These are phyloP conservation scores for Saturnispora sekii DNA, from an alignment of 805 yeast species.

Conservation along the genomic window DNA sequence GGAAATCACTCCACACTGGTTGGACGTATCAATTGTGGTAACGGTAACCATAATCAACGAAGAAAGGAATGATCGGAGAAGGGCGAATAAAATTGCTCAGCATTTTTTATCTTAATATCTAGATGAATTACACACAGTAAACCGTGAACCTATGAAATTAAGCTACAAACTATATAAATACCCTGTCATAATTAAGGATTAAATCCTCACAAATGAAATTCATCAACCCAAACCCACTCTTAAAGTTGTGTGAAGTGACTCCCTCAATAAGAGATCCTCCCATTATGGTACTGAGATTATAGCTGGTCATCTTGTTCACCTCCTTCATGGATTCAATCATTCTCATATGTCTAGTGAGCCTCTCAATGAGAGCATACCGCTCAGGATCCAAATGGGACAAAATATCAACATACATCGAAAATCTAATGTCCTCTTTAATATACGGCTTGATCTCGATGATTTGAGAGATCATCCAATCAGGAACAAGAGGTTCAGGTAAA, in stretches of 20 bases:
- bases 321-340: conserved; percentile 58
- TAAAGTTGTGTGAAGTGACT: conserved; percentile 36
- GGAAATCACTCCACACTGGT: not conserved
- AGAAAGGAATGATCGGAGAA: not conserved
- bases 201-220: conserved; percentile 43
- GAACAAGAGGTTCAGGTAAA: conserved; percentile 73
- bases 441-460: conserved; percentile 33
- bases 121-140: too few relatives aligned
- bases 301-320: conserved; percentile 76
- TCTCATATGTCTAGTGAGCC: conserved; percentile 60
- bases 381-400: conserved; percentile 12
- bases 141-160: too few relatives aligned
- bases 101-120: too few relatives aligned
- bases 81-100: too few relatives aligned
- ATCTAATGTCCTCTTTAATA: conserved; percentile 18
- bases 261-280: conserved; percentile 55
- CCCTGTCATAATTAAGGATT: conserved; percentile 32
- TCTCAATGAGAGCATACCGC: conserved; percentile 50
- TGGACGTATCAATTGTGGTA: not conserved
- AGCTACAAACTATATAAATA: conserved; percentile 20
- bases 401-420: conserved; percentile 15
- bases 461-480: conserved; percentile 52
- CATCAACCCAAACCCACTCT: conserved; percentile 45
- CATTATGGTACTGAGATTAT: conserved; percentile 85
- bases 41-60: not conserved